Evolutionary conservation across 1,284 basidiomycete genomes (phyloP).

Genomic region (Chondrostereum purpureum): DNA sequence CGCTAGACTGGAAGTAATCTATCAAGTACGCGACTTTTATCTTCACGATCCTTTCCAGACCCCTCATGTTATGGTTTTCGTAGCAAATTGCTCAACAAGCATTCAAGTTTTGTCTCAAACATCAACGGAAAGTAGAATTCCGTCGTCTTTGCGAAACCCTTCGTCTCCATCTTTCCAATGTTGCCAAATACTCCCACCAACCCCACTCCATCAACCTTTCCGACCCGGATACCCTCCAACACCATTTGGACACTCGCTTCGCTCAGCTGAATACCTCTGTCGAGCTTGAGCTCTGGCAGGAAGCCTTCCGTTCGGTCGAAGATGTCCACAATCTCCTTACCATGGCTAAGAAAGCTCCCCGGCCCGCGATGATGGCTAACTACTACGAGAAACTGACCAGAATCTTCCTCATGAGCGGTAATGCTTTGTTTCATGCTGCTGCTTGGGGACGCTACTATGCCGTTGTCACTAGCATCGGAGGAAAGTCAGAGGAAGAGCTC

Average conservation of each 20-base stretch:
- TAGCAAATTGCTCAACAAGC: conserved; percentile 96
- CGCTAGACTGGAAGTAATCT: conserved; percentile 87
- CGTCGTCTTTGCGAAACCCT: conserved; percentile 95
- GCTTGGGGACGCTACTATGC: conserved; percentile 89
- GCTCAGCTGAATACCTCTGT: conserved; percentile 97
- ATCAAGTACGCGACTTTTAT: conserved; percentile 63
- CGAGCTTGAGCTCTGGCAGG: conserved; percentile 98
- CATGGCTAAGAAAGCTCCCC: conserved; percentile 87
- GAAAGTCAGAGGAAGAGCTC: conserved; percentile 74
- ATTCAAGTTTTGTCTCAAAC: conserved; percentile 93
- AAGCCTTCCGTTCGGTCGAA: conserved; percentile 97
- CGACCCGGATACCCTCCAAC: conserved; percentile 94
- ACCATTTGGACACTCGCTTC: conserved; percentile 97
- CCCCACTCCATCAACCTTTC: conserved; percentile 96
- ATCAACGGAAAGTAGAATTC: conserved; percentile 96
- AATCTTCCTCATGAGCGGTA: conserved; percentile 93
- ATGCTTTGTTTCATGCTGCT: conserved; percentile 94
- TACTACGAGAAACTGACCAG: conserved; percentile 98
- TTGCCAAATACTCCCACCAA: conserved; percentile 94
- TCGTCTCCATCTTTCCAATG: conserved; percentile 90
- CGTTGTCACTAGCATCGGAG: conserved; percentile 59
- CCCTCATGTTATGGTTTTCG: conserved; percentile 9
- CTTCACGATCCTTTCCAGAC: conserved; percentile 1
- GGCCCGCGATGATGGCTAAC: conserved; percentile 96
- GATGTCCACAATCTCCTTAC: conserved; percentile 96